Percentiles rank a stretch among this genome's conserved stretches.
Evolutionary conservation across 2,329 filamentous ascomycete genomes (phyloP).

Genomic region (Achaetomium macrosporum): DNA sequence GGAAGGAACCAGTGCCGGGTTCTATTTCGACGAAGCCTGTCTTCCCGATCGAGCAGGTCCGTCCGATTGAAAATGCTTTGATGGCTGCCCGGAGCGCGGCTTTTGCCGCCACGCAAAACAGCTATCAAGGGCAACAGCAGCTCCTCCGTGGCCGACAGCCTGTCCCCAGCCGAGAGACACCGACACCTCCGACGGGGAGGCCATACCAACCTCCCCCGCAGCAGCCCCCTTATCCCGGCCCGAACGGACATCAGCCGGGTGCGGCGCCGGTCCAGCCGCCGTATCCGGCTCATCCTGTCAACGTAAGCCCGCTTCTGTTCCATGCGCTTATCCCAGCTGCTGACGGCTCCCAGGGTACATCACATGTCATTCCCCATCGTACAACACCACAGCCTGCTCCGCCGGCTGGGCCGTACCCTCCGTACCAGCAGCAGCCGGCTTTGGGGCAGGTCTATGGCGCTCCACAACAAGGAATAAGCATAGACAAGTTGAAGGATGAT

Average conservation of each 20-base stretch:
- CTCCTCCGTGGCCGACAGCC: constrained; percentile 44
- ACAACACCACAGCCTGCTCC: constrained; percentile 34
- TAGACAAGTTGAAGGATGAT: constrained; percentile 75
- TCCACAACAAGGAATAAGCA: constrained; percentile 45
- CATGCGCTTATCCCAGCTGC: constrained; percentile 4
- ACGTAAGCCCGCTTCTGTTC: constrained; percentile 13
- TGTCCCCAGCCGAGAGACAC: constrained; percentile 63
- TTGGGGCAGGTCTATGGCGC: constrained; percentile 31
- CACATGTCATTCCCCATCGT: constrained; percentile 23
- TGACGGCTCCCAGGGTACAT: constrained; percentile 22
- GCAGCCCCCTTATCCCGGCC: constrained; percentile 22
- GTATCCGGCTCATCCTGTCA: constrained; percentile 24
- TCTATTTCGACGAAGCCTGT: constrained; percentile 90
- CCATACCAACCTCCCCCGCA: constrained; percentile 31
- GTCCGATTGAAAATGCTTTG: constrained; percentile 88
- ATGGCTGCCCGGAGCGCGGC: constrained; percentile 68
- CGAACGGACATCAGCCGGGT: constrained; percentile 17
- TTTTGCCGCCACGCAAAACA: constrained; percentile 53
- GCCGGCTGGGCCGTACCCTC: constrained; percentile 31
- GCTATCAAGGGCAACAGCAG: constrained; percentile 51
- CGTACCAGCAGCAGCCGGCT: constrained; percentile 37
- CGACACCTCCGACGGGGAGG: constrained; percentile 60
- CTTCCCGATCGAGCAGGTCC: constrained; percentile 79
- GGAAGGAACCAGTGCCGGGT: constrained; percentile 94
- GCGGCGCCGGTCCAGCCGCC: constrained; percentile 18